phyloP scores from a whole-genome alignment of 2,329 filamentous ascomycete species.

The Trichoderma cornu-damae region DNA sequence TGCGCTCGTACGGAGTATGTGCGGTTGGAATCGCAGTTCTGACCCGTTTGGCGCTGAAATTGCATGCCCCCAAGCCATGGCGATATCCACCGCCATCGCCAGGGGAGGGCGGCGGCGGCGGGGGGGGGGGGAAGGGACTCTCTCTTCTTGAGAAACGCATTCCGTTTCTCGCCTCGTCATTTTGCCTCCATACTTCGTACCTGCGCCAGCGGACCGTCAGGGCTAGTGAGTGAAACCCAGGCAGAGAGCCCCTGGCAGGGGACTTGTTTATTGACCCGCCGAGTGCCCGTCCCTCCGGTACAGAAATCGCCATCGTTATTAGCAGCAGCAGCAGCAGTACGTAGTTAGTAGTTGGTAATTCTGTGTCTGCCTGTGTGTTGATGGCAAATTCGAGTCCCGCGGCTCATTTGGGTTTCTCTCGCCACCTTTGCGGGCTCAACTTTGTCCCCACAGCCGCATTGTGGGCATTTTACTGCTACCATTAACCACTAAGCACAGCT shows the following conservation, averaged over 20 bases:
- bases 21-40: conserved; percentile 2
- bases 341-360: background rate
- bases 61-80: conserved; percentile 1
- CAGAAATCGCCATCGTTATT: too few species aligned
- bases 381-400: too few species aligned
- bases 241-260: conserved; percentile 19
- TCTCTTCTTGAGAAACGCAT: conserved; percentile 15
- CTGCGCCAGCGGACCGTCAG: conserved; percentile 13
- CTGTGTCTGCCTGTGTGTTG: background rate
- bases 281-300: too few species aligned
- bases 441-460: background rate
- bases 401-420: too few species aligned
- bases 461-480: background rate
- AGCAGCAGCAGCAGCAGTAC: background rate
- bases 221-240: conserved; percentile 13
- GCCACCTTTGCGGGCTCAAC: background rate
- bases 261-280: conserved; percentile 7
- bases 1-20: background rate
- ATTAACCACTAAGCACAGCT: background rate
- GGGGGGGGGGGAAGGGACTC: too few species aligned
- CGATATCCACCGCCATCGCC: background rate
- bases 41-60: background rate
- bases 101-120: too few species aligned
- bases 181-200: conserved; percentile 13
- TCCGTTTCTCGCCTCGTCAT: conserved; percentile 15